Conservation (phyloP, 768 basidiomycete species). For the Solioccasus polychromus region DNA sequence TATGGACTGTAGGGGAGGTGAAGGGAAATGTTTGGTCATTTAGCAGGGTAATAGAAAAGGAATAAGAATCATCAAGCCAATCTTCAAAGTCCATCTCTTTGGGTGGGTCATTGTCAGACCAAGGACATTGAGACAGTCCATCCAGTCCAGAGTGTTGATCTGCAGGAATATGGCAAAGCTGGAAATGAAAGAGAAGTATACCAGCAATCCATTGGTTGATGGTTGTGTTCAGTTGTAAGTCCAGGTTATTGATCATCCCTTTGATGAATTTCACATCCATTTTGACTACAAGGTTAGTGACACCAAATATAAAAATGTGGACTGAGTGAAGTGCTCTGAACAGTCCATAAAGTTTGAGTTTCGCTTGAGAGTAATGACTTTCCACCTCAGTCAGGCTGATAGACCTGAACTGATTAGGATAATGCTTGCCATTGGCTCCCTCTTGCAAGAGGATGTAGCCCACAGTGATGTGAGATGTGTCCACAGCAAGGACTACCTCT, state of each 20-base stretch:
- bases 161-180: not conserved
- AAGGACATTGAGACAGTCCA: too few species aligned
- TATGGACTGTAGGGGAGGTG: too few species aligned
- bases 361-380: slow-evolving; percentile 17
- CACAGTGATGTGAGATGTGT: slow-evolving; percentile 31
- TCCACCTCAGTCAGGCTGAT: slow-evolving; percentile 33
- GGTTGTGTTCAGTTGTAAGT: not conserved
- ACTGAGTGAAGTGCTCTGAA: not conserved
- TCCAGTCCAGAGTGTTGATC: too few species aligned
- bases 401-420: slow-evolving; percentile 36
- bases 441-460: slow-evolving; percentile 29
- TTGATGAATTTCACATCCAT: not conserved
- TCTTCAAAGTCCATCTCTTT: too few species aligned
- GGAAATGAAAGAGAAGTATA: not conserved
- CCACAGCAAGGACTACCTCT: slow-evolving; percentile 13
- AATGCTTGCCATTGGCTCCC: slow-evolving; percentile 1
- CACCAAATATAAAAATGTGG: not conserved
- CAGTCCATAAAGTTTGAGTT: slow-evolving; percentile 24
- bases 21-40: too few species aligned
- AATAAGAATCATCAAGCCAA: too few species aligned
- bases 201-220: not conserved
- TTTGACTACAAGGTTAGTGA: not conserved
- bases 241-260: not conserved
- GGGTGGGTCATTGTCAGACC: too few species aligned
- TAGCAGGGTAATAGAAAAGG: too few species aligned